phyloP scores from a whole-genome alignment of 2,329 filamentous ascomycete genomes.

The Exophiala viscosa region DNA sequence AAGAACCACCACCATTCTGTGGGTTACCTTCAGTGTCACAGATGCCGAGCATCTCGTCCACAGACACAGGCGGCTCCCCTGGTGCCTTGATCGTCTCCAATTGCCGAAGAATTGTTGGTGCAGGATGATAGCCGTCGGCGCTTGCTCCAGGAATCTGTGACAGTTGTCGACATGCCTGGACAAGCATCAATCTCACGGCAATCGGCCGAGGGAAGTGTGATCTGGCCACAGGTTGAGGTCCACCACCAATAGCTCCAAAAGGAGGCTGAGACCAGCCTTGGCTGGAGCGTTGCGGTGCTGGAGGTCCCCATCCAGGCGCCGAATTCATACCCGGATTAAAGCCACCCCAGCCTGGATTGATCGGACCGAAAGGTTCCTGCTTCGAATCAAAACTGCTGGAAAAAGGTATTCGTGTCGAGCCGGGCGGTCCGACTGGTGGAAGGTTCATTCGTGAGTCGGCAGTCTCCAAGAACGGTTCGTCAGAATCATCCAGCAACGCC shows the following conservation, averaged over 20 bases:
- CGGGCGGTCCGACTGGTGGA: constrained; percentile 48
- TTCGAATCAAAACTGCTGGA: constrained; percentile 27
- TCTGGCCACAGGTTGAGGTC: constrained; percentile 36
- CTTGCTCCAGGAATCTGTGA: constrained; percentile 39
- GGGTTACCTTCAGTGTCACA: constrained; percentile 86
- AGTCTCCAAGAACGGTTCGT: constrained; percentile 56
- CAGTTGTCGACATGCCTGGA: constrained; percentile 70
- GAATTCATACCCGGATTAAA: constrained; percentile 22
- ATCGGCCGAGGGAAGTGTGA: constrained; percentile 62
- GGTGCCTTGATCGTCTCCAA: constrained; percentile 62
- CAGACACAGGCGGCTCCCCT: constrained; percentile 55
- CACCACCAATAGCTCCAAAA: constrained; percentile 48
- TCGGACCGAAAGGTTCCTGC: constrained; percentile 24
- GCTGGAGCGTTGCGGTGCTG: constrained; percentile 13
- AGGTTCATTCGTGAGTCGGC: constrained; percentile 38
- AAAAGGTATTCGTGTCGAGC: constrained; percentile 47
- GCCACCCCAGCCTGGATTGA: constrained; percentile 22
- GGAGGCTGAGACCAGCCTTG: constrained; percentile 40
- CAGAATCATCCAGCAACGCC: constrained; percentile 73
- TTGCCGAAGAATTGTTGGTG: constrained; percentile 60
- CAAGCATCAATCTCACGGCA: constrained; percentile 68
- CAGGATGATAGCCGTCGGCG: constrained; percentile 64
- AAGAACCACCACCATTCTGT: constrained; percentile 85
- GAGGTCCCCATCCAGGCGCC: constrained; percentile 20
- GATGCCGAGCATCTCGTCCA: constrained; percentile 71